phyloP scores from a whole-genome alignment of 176 grass and related monocot genomes.

The Coix lacrymajobi region DNA sequence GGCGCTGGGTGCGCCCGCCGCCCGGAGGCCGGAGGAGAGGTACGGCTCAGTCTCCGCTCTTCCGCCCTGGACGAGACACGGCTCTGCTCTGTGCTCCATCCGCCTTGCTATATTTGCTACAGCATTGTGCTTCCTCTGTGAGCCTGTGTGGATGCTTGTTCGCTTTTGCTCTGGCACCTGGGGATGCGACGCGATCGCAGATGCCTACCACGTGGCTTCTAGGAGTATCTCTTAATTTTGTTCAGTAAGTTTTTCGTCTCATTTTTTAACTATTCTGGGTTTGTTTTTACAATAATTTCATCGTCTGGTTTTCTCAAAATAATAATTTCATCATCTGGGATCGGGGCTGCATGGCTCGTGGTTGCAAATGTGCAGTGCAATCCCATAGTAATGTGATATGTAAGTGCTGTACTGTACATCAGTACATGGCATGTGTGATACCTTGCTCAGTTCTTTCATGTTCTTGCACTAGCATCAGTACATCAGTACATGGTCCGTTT shows the following conservation, averaged over 20 bases:
- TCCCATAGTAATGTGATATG: constrained; percentile 1
- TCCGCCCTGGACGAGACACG: neutral
- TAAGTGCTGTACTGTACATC: neutral
- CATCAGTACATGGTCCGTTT: too few relatives aligned
- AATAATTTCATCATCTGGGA: neutral
- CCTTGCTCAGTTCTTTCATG: neutral
- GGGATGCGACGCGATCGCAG: neutral
- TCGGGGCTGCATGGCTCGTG: neutral
- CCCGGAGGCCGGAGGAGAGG: neutral
- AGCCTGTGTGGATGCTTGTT: neutral
- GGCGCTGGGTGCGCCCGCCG: neutral
- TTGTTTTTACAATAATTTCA: neutral
- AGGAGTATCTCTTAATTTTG: neutral
- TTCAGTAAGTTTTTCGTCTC: neutral
- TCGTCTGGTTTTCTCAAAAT: too few relatives aligned
- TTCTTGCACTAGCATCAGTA: too few relatives aligned
- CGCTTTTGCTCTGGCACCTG: neutral
- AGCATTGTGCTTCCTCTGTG: neutral
- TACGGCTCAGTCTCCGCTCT: neutral
- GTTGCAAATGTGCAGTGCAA: constrained; percentile 1
- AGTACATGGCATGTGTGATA: neutral
- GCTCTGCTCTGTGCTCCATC: neutral
- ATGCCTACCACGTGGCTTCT: neutral
- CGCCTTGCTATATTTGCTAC: constrained; percentile 2
- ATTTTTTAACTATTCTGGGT: neutral